Conservation (phyloP, 2,329 filamentous ascomycete species). For the Geoglossum cookeanum region DNA sequence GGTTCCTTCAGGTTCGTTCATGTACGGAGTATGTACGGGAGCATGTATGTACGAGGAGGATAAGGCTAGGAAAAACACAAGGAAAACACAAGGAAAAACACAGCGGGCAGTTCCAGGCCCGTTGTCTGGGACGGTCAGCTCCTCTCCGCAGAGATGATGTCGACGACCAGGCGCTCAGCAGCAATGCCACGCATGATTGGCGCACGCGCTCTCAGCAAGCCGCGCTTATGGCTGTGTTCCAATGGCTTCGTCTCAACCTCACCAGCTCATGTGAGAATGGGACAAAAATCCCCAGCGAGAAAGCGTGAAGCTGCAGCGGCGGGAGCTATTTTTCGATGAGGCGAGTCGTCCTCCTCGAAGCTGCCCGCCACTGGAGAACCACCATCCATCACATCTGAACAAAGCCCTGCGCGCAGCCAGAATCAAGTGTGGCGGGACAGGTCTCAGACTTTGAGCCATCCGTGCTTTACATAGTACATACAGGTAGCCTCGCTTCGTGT, state of each 20-base stretch:
- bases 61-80: background rate
- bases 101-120: background rate
- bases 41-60: background rate
- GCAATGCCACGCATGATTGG: background rate
- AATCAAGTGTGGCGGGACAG: background rate
- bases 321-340: conserved; percentile 1
- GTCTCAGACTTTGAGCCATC: background rate
- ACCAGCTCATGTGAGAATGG: background rate
- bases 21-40: background rate
- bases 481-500: background rate
- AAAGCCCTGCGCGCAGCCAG: background rate
- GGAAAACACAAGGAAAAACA: too few species aligned
- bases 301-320: background rate
- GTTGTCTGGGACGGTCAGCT: background rate
- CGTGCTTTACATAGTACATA: too few species aligned
- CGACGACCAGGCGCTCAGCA: background rate
- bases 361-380: background rate
- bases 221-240: background rate
- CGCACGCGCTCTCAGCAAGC: background rate
- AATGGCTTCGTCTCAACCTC: background rate
- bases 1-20: background rate
- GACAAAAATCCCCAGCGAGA: background rate
- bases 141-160: background rate
- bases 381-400: background rate
- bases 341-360: background rate